Evolutionary conservation across 371 early-diverging fungal species (phyloP).

Genomic region (Lichtheimia hyalospora): DNA sequence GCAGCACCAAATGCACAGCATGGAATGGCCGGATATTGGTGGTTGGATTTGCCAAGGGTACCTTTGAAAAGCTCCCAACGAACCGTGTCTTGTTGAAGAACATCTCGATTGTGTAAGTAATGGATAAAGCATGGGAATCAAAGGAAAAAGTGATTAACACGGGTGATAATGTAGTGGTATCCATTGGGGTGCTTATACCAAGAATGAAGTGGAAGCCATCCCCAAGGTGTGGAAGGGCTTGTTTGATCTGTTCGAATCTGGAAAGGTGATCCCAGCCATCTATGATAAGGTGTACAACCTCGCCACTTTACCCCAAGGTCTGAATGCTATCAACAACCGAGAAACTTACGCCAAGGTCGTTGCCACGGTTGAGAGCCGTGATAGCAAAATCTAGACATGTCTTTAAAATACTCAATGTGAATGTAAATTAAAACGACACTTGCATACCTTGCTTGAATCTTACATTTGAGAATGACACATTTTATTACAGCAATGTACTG

Average conservation of each 20-base stretch:
- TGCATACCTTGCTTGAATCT: too few relatives aligned
- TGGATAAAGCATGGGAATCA: neutral
- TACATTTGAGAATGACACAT: too few relatives aligned
- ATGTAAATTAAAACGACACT: too few relatives aligned
- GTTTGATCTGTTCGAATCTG: constrained; percentile 64
- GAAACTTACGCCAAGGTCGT: constrained; percentile 85
- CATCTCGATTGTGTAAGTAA: constrained; percentile 54
- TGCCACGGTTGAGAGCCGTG: constrained; percentile 36
- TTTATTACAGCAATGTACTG: too few relatives aligned
- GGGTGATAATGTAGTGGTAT: constrained; percentile 29
- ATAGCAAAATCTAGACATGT: constrained; percentile 56
- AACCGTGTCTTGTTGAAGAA: constrained; percentile 87
- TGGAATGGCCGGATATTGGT: constrained; percentile 87
- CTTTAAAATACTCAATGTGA: too few relatives aligned
- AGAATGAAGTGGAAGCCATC: constrained; percentile 63
- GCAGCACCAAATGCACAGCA: constrained; percentile 71
- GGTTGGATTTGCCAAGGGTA: constrained; percentile 86
- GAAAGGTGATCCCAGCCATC: constrained; percentile 67
- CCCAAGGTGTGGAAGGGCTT: constrained; percentile 73
- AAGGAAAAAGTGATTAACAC: too few relatives aligned
- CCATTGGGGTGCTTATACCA: constrained; percentile 79
- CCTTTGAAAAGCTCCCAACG: constrained; percentile 78
- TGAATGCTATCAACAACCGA: constrained; percentile 70
- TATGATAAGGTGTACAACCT: constrained; percentile 72
- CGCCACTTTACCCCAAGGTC: constrained; percentile 64